These are phyloP conservation scores for Penicillium sp. DNA, from an alignment of 2,329 filamentous ascomycete species.

Conservation along the genomic window DNA sequence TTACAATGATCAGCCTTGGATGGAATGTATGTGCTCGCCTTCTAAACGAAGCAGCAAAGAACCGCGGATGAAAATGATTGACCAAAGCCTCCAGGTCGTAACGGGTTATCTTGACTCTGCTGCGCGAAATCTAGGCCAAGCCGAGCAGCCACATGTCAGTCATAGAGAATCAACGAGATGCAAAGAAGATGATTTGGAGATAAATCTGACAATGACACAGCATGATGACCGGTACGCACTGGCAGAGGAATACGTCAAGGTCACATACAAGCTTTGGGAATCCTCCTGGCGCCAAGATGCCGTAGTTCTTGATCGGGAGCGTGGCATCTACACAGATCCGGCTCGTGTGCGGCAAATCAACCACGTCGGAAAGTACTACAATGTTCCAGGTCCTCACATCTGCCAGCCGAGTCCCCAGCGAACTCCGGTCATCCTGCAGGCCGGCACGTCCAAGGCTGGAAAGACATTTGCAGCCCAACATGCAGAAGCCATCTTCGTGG, in stretches of 20 bases:
- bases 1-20: slow-evolving; percentile 47
- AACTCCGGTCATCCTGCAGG: slow-evolving; percentile 70
- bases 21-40: slow-evolving; percentile 55
- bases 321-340: slow-evolving; percentile 63
- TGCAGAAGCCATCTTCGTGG: slow-evolving; percentile 72
- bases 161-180: neutral
- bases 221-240: slow-evolving; percentile 69
- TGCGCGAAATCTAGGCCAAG: slow-evolving; percentile 63
- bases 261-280: slow-evolving; percentile 69
- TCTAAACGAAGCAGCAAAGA: neutral
- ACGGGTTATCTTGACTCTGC: slow-evolving; percentile 70
- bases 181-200: neutral
- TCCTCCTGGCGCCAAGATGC: slow-evolving; percentile 70
- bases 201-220: slow-evolving; percentile 28
- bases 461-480: slow-evolving; percentile 70
- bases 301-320: slow-evolving; percentile 61
- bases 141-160: slow-evolving; percentile 54
- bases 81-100: slow-evolving; percentile 54
- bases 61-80: neutral
- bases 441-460: slow-evolving; percentile 68
- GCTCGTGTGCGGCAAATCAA: slow-evolving; percentile 66
- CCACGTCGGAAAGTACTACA: slow-evolving; percentile 67
- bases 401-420: slow-evolving; percentile 69
- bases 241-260: slow-evolving; percentile 66
- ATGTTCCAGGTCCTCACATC: slow-evolving; percentile 67